Percentiles rank a stretch among this genome's conserved stretches.
These are phyloP conservation scores for Microcos paniculata DNA, from an alignment of 345 rosid species.

Conservation along the genomic window DNA sequence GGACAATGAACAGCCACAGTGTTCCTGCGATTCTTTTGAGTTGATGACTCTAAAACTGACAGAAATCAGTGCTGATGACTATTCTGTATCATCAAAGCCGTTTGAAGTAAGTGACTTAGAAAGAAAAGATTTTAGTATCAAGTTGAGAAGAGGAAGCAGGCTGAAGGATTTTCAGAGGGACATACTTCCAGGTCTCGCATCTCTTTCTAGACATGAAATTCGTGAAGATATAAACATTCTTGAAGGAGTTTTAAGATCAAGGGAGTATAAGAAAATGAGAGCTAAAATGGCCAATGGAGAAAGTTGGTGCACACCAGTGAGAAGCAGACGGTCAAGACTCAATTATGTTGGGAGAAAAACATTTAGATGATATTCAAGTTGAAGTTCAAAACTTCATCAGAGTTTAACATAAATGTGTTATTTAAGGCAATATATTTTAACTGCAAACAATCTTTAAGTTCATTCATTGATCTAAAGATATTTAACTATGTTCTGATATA, in stretches of 20 bases:
- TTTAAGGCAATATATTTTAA: neutral
- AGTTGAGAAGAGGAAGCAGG: conserved; percentile 75
- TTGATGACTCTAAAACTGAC: conserved; percentile 44
- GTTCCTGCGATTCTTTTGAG: conserved; percentile 64
- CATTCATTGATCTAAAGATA: neutral
- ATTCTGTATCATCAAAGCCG: conserved; percentile 55
- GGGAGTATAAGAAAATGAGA: conserved; percentile 66
- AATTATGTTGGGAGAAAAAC: conserved; percentile 28
- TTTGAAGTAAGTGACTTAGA: conserved; percentile 38
- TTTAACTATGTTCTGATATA: neutral
- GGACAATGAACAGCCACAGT: conserved; percentile 29
- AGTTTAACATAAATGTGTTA: neutral
- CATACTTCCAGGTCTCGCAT: conserved; percentile 60
- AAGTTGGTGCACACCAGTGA: conserved; percentile 38
- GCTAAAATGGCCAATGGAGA: conserved; percentile 43
- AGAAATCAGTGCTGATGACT: conserved; percentile 48
- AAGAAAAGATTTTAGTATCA: conserved; percentile 48
- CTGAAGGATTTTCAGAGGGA: conserved; percentile 81
- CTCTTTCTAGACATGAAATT: conserved; percentile 72
- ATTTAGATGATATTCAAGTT: conserved; percentile 11
- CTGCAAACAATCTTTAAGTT: conserved; percentile 5
- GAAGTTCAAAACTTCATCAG: conserved; percentile 7
- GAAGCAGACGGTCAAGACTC: conserved; percentile 38
- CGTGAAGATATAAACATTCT: conserved; percentile 68
- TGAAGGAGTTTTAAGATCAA: conserved; percentile 73